Percentiles rank a stretch among this genome's conserved stretches.
Conservation (phyloP, 208 protist species). For the Leishmania lainsoni region DNA sequence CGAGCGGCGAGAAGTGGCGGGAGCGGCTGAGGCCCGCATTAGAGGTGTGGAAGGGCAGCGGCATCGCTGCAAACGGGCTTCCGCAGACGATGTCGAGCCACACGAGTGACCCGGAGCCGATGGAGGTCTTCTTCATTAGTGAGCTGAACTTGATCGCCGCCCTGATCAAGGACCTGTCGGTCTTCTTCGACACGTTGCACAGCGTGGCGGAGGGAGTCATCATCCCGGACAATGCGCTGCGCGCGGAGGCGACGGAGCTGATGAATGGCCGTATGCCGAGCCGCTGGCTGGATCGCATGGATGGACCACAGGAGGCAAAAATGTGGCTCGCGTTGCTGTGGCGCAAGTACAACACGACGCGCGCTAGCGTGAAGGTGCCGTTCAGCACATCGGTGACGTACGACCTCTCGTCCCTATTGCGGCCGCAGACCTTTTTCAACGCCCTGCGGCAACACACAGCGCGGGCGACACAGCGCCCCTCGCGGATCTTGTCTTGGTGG, state of each 20-base stretch:
- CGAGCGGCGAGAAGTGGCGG: constrained; percentile 64
- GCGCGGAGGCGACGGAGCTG: constrained; percentile 79
- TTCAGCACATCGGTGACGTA: constrained; percentile 62
- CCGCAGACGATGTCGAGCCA: constrained; percentile 21
- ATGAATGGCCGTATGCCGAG: constrained; percentile 81
- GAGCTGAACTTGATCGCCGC: constrained; percentile 74
- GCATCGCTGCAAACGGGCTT: constrained; percentile 10
- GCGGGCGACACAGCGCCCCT: constrained; percentile 63
- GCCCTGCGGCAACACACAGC: constrained; percentile 95
- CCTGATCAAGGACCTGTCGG: constrained; percentile 69
- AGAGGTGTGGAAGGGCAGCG: constrained; percentile 80
- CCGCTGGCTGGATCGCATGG: constrained; percentile 85
- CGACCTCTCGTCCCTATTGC: constrained; percentile 88
- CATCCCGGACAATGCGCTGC: constrained; percentile 66
- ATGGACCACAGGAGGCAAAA: constrained; percentile 80
- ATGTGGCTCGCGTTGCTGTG: constrained; percentile 84
- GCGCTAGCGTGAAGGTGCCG: constrained; percentile 29
- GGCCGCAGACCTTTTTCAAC: constrained; percentile 95
- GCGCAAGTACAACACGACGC: constrained; percentile 54
- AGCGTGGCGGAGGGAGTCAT: constrained; percentile 84
- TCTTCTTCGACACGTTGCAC: constrained; percentile 64
- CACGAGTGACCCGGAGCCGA: constrained; percentile 57
- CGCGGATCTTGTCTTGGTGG: constrained; percentile 80
- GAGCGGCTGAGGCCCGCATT: constrained; percentile 82
- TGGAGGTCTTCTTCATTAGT: constrained; percentile 92